Evolutionary conservation across 1,284 basidiomycete species (phyloP).

Genomic region (Tranzscheliella williamsii): DNA sequence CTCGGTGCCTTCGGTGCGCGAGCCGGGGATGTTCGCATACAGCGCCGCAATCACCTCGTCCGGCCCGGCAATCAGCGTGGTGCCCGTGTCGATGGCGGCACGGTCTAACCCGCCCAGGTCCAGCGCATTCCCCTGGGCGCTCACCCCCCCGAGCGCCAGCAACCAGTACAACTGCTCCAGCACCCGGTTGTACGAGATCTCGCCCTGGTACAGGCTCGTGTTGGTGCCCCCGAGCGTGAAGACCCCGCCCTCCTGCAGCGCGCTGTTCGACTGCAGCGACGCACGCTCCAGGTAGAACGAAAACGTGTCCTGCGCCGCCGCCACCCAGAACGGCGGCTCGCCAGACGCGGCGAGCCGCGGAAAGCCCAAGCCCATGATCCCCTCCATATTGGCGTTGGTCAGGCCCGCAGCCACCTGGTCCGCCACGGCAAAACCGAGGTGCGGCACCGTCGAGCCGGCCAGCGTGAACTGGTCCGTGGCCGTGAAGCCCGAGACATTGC

Average conservation of each 20-base stretch:
- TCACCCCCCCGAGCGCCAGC: conserved; percentile 37
- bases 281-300: conserved; percentile 44
- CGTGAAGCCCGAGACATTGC: conserved; percentile 32
- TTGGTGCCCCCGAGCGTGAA: conserved; percentile 53
- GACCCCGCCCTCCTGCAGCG: conserved; percentile 28
- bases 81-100: conserved; percentile 57
- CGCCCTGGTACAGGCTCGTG: conserved; percentile 35
- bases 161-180: conserved; percentile 45
- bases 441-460: conserved; percentile 20
- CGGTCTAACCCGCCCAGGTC: conserved; percentile 16
- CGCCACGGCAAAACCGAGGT: conserved; percentile 48
- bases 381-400: conserved; percentile 17
- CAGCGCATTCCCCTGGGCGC: conserved; percentile 10
- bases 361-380: conserved; percentile 53
- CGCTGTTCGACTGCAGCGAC: conserved; percentile 5
- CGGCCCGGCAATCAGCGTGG: conserved; percentile 55
- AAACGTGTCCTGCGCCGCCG: conserved; percentile 28
- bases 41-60: conserved; percentile 30
- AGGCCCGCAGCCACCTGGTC: conserved; percentile 20
- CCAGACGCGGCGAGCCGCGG: conserved; percentile 16
- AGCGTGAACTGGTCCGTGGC: conserved; percentile 28
- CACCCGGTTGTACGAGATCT: conserved; percentile 38
- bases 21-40: conserved; percentile 45
- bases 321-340: conserved; percentile 37
- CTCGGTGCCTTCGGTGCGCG: conserved; percentile 18